These are phyloP conservation scores for Carex arenaria DNA, from an alignment of 202 grass and related monocot species.

Conservation along the genomic window DNA sequence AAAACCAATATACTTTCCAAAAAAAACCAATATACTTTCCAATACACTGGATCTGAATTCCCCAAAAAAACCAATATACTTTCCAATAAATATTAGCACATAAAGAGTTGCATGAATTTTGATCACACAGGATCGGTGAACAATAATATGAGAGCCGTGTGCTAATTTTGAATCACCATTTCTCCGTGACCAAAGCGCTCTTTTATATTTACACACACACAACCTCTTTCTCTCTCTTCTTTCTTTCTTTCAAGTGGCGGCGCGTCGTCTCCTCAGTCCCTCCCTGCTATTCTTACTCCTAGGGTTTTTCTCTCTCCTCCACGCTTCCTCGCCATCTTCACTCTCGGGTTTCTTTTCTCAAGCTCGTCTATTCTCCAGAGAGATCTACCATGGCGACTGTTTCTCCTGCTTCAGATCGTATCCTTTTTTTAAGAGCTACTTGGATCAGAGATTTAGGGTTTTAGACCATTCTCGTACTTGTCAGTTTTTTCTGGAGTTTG, in stretches of 20 bases:
- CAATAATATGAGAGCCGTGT: constrained; percentile 14
- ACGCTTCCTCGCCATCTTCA: not conserved
- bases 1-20: too few relatives aligned
- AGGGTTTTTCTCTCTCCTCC: constrained; percentile 43
- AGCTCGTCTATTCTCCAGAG: not conserved
- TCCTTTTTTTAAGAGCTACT: constrained; percentile 33
- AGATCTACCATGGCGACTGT: constrained; percentile 55
- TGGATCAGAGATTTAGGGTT: constrained; percentile 12
- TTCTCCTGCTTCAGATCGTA: constrained; percentile 52
- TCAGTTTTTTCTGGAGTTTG: not conserved
- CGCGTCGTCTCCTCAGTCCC: not conserved
- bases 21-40: too few relatives aligned
- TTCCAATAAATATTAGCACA: not conserved
- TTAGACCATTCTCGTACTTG: not conserved
- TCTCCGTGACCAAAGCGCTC: constrained; percentile 10
- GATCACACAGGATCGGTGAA: not conserved
- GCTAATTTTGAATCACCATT: constrained; percentile 17
- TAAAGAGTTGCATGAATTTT: not conserved
- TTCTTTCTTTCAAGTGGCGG: constrained; percentile 31
- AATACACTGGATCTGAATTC: too few relatives aligned
- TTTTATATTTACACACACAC: constrained; percentile 22
- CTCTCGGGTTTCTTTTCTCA: not conserved
- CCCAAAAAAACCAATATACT: not conserved
- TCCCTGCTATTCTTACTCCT: constrained; percentile 14
- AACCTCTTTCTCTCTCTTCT: constrained; percentile 8